Percentiles rank a stretch among this genome's conserved stretches.
Conservation (phyloP, 116 monocot genomes). For the Zostera marina region DNA sequence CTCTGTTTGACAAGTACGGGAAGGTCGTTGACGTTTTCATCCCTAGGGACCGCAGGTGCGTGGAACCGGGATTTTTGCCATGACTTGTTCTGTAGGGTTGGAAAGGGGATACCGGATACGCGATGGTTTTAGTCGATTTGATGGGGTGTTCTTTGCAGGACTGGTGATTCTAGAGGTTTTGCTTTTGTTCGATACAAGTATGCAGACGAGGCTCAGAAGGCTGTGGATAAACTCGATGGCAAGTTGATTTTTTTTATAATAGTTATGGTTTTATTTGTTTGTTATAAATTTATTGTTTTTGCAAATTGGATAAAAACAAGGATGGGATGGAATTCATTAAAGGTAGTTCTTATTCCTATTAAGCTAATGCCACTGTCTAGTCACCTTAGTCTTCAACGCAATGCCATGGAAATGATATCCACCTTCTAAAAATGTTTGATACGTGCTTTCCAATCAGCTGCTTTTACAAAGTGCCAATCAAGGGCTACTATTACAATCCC, state of each 20-base stretch:
- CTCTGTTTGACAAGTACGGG: slow-evolving; percentile 87
- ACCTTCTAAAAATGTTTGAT: too few relatives aligned
- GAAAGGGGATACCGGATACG: not conserved
- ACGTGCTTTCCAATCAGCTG: too few relatives aligned
- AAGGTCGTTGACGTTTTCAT: slow-evolving; percentile 94
- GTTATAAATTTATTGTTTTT: not conserved
- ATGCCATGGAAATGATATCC: too few relatives aligned
- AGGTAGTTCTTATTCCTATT: too few relatives aligned
- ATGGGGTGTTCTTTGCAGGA: slow-evolving; percentile 25
- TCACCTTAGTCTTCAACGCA: too few relatives aligned
- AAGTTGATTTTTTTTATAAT: slow-evolving; percentile 1
- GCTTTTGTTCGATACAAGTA: slow-evolving; percentile 95
- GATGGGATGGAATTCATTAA: too few relatives aligned
- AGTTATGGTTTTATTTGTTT: not conserved
- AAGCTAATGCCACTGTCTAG: too few relatives aligned
- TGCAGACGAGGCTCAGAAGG: slow-evolving; percentile 89
- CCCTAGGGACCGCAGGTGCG: slow-evolving; percentile 76
- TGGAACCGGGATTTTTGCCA: not conserved
- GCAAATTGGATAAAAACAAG: too few relatives aligned
- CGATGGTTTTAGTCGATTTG: not conserved
- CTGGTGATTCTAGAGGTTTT: slow-evolving; percentile 87
- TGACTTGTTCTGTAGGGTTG: not conserved
- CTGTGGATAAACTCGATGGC: slow-evolving; percentile 87
- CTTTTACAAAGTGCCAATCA: too few relatives aligned
- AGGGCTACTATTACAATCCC: too few relatives aligned